These are phyloP conservation scores for Chamaecrista fasciculata DNA, from an alignment of 306 rosid genomes.

Conservation along the genomic window DNA sequence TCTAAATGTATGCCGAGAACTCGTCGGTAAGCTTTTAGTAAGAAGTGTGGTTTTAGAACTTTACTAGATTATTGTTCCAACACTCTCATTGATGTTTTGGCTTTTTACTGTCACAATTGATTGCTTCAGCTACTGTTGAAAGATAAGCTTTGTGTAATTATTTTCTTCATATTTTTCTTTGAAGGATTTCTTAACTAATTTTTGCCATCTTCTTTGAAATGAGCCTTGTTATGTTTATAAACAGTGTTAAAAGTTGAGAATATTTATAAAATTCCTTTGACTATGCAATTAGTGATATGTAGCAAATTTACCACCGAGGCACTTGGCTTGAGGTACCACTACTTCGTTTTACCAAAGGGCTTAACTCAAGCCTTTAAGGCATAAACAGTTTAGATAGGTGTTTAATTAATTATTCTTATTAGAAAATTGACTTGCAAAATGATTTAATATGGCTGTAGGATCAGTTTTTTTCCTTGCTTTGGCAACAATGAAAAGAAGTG, in stretches of 20 bases:
- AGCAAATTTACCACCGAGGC: neutral
- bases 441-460: constrained; percentile 12
- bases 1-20: constrained; percentile 81
- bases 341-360: neutral
- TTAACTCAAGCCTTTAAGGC: constrained; percentile 23
- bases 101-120: neutral
- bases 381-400: neutral
- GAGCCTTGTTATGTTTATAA: neutral
- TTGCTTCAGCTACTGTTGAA: constrained; percentile 6
- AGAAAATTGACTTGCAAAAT: neutral
- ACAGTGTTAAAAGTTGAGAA: neutral
- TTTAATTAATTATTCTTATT: constrained; percentile 10
- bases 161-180: neutral
- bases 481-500: neutral
- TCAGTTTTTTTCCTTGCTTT: neutral
- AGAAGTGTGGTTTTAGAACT: neutral
- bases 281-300: neutral
- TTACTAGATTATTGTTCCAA: neutral
- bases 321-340: constrained; percentile 26
- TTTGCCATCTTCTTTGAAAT: neutral
- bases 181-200: neutral
- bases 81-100: constrained; percentile 10
- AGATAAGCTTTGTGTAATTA: constrained; percentile 6
- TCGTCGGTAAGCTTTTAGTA: constrained; percentile 58
- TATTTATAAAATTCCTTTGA: neutral